Evolutionary conservation across 1,139 yeast genomes (phyloP).

Genomic region (Blastobotrys capitulatus): DNA sequence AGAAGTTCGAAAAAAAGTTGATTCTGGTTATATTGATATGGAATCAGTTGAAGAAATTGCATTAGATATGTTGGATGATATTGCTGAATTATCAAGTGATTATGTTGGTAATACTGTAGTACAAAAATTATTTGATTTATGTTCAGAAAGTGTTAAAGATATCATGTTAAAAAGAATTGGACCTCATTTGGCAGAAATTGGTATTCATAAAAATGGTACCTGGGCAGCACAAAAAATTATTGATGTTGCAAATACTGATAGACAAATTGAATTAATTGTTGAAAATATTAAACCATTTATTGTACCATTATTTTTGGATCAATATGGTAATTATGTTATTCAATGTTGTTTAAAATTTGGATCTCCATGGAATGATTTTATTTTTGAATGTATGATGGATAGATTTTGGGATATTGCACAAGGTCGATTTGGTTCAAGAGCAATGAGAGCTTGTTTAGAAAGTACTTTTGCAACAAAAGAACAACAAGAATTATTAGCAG

Average conservation of each 20-base stretch:
- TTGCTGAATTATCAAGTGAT: constrained; percentile 88
- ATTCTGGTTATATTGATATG: constrained; percentile 35
- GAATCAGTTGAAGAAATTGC: constrained; percentile 78
- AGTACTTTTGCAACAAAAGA: constrained; percentile 58
- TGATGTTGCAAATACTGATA: constrained; percentile 59
- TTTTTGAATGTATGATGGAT: constrained; percentile 76
- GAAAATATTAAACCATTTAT: constrained; percentile 74
- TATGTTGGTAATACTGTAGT: constrained; percentile 94
- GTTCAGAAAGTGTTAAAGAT: constrained; percentile 67
- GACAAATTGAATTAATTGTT: constrained; percentile 68
- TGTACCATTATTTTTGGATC: constrained; percentile 84
- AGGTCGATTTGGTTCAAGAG: constrained; percentile 93
- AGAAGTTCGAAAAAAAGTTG: constrained; percentile 48
- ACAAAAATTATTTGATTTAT: constrained; percentile 75
- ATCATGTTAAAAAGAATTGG: constrained; percentile 75
- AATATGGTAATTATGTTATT: constrained; percentile 92
- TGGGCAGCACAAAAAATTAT: constrained; percentile 99
- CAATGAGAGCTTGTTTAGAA: constrained; percentile 88
- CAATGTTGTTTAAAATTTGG: constrained; percentile 93
- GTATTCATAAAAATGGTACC: constrained; percentile 96
- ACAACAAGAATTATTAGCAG: constrained; percentile 71
- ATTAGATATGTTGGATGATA: constrained; percentile 77
- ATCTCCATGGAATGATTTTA: constrained; percentile 81
- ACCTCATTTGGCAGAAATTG: constrained; percentile 83
- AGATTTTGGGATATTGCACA: constrained; percentile 78